A percentile compares a stretch with the other conserved stretches of the same genome.
These are phyloP conservation scores for Argentina anserina DNA, from an alignment of 306 rosid genomes.

Conservation along the genomic window DNA sequence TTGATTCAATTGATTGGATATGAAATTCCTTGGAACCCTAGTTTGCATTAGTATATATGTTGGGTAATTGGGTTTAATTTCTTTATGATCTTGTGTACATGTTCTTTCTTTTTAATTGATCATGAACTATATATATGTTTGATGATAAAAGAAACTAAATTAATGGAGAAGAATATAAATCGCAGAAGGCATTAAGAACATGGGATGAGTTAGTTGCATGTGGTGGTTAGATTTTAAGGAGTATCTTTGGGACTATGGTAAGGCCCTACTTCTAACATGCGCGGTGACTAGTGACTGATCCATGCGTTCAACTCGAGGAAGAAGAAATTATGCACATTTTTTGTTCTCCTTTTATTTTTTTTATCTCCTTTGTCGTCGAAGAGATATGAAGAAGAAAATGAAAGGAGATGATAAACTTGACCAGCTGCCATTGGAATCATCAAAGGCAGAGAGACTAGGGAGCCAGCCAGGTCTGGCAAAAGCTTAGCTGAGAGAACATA, in stretches of 20 bases:
- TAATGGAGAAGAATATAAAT: background rate
- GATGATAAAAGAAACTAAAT: background rate
- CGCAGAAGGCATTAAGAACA: conserved; percentile 35
- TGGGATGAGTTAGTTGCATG: conserved; percentile 56
- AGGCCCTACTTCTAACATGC: conserved; percentile 60
- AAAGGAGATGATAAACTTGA: background rate
- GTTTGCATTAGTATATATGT: background rate
- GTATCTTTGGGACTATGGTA: conserved; percentile 42
- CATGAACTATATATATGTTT: background rate
- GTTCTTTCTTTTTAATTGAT: background rate
- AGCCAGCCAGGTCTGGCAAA: background rate
- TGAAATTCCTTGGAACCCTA: conserved; percentile 43
- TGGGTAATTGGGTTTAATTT: background rate
- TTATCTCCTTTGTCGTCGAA: no score
- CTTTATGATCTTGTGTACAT: background rate
- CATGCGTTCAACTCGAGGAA: background rate
- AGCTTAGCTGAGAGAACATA: background rate
- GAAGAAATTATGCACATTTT: background rate
- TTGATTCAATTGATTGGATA: conserved; percentile 13
- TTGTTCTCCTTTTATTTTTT: background rate
- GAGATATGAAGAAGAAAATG: no score
- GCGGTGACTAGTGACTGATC: background rate
- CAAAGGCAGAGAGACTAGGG: background rate
- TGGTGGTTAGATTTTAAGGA: conserved; percentile 48
- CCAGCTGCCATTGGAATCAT: background rate